Evolutionary conservation across 306 rosid species (phyloP), one percentile per base, ranked within the genome.

Genomic region (Comarum palustre): DNA sequence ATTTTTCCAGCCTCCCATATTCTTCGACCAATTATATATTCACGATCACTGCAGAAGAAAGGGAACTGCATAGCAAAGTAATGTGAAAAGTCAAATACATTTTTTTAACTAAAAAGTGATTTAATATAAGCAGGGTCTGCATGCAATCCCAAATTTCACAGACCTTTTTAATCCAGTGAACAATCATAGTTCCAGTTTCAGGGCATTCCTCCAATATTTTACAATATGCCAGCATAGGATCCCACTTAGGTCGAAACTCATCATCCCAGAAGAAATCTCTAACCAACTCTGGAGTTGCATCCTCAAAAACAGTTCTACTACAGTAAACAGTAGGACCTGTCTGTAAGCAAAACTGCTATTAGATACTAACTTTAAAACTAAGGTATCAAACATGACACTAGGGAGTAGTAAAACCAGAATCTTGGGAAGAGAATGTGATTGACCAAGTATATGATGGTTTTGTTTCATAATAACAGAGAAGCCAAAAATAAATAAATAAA

Each of bases 211-310:
- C 92, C 92, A 95, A 84, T 66, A 90, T 87, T 82, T 91, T 84
- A 77, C 82, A 83, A 77, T 86, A 25, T 14, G 85, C 62, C 17
- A 95, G 96, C 99, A 95, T 95, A 22, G 90, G 81, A 86, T 95
- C 99, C 99, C 99, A 95, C 82, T 87, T 88, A 77, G 89, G 89
- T 69, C 99, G 96, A 75, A 90, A 91, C 75, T 95, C 97, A 82
- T 95, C 99, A 77, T 95, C 99, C 99, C 99, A 95, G 76, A 95
- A 95, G 84, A 95, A 95, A 84, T 95, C 99, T 83, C 97, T 88
- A 22, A 95, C 99, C 85, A 95, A 66, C 86, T 95, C 99, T 2
- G 96, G 93, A 36, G 88, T 86, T 54, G 96, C 97, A 73, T 95
- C 99, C 84, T 95, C 97, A 79, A 91, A 95, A 55, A 91, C 86